Conservation (phyloP, 2,329 filamentous ascomycete species). For the Chaetoscypha palmicola region DNA sequence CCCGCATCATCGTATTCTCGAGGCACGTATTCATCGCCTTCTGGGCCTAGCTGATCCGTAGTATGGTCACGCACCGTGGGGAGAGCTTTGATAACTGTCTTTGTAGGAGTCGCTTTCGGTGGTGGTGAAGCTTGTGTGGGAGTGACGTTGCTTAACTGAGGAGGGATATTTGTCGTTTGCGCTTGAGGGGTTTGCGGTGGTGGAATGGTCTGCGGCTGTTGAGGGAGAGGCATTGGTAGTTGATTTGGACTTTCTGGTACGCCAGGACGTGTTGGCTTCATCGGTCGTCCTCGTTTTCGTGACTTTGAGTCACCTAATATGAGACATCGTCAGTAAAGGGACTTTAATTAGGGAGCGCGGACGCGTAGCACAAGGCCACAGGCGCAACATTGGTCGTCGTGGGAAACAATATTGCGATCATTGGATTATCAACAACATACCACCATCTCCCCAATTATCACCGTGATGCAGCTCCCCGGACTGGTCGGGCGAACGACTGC, state of each 20-base stretch:
- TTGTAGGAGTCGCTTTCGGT: slow-evolving; percentile 73
- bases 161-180: slow-evolving; percentile 27
- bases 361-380: slow-evolving; percentile 26
- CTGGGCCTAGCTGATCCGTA: slow-evolving; percentile 83
- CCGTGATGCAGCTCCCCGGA: slow-evolving; percentile 48
- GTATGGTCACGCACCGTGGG: slow-evolving; percentile 96
- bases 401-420: slow-evolving; percentile 9
- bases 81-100: slow-evolving; percentile 82
- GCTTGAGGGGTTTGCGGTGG: slow-evolving; percentile 51
- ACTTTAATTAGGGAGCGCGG: slow-evolving; percentile 14
- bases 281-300: slow-evolving; percentile 32
- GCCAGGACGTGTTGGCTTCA: slow-evolving; percentile 34
- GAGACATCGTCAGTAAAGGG: slow-evolving; percentile 21
- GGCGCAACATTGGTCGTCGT: slow-evolving; percentile 12
- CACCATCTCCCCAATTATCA: slow-evolving; percentile 61
- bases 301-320: slow-evolving; percentile 37
- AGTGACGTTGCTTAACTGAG: slow-evolving; percentile 27
- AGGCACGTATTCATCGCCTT: slow-evolving; percentile 90
- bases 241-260: slow-evolving; percentile 52
- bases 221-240: slow-evolving; percentile 40
- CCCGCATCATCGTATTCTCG: slow-evolving; percentile 89
- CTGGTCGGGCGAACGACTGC: slow-evolving; percentile 62
- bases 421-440: slow-evolving; percentile 51
- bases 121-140: slow-evolving; percentile 57
- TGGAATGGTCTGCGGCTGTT: slow-evolving; percentile 28